Base-by-base conservation (phyloP, 2,329 filamentous ascomycete genomes). In the Sporothrix mexicana region DNA sequence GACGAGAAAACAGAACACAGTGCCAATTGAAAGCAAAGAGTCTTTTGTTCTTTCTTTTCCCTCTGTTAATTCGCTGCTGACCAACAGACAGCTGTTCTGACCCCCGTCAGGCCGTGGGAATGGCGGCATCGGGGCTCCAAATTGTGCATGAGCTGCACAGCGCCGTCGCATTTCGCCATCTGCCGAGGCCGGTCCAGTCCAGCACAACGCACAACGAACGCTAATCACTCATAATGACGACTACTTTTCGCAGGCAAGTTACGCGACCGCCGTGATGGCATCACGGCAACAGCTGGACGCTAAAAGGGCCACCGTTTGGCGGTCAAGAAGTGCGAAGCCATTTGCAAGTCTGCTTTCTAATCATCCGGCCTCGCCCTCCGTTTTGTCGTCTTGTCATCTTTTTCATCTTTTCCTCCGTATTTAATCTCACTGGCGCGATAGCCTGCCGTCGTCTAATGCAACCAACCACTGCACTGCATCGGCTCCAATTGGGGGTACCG, bases 371-470 rank as follows among this genome's bases (percentile, higher is more conserved):
- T 36, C 30, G 30, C 30, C 30, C 30, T 36, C 30, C 30, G 30
- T 36, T 36, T 36, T 36, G 30, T 36, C 30, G 30, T 36, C 30
- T 30, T 57, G 53, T 20, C 9, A 57, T 57, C 59, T n/a, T 15
- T 47, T 20, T 45, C 9, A 2, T 41, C 3, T 20, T 62, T 62
- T n/a, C 3, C 59, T 45, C 59, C n/a, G 8, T 45, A 6, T 41
- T 61, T 45, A 23, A 15, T 45, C 36, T 64, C 36, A 23, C 59
- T 64, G 59, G 59, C 36, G 66, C 25, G 66, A 68, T 68, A 49
- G 66, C 66, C 66, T 68, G 64, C 64, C 66, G 66, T 68, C 66
- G 66, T 20, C 47, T 53, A 68, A 68, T 68, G 47, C 66, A 55
- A 20, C 66, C 66, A 68, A 68, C 66, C 66, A 49, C 47, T 51